Evolutionary conservation across 495 filamentous ascomycete genomes (phyloP).

Genomic region (Lasiosphaeria ovina): DNA sequence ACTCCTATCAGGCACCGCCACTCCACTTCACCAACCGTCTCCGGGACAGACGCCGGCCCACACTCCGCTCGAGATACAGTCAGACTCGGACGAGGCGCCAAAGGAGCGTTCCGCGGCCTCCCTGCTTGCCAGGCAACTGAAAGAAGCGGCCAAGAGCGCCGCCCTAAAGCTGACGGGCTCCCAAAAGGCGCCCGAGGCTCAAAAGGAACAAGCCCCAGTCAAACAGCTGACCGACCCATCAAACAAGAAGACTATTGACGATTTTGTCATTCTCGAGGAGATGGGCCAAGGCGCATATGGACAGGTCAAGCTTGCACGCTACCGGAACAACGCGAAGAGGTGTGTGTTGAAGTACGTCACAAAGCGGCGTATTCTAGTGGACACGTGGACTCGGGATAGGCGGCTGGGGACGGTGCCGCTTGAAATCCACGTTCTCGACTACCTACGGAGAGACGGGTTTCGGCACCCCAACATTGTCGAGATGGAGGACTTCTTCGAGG

Average conservation of each 20-base stretch:
- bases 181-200: slow-evolving; percentile 25
- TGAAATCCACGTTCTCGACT: slow-evolving; percentile 97
- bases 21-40: slow-evolving; percentile 71
- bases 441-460: slow-evolving; percentile 79
- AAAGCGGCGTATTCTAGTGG: slow-evolving; percentile 92
- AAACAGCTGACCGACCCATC: slow-evolving; percentile 25
- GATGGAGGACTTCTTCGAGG: slow-evolving; percentile 98
- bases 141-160: slow-evolving; percentile 59
- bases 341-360: slow-evolving; percentile 98
- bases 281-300: slow-evolving; percentile 99
- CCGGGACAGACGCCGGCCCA: slow-evolving; percentile 65
- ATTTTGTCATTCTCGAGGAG: slow-evolving; percentile 92
- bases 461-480: slow-evolving; percentile 96
- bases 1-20: slow-evolving; percentile 55
- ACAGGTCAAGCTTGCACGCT: slow-evolving; percentile 92
- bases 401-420: slow-evolving; percentile 93
- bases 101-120: slow-evolving; percentile 46
- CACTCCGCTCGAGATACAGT: slow-evolving; percentile 51
- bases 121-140: slow-evolving; percentile 72
- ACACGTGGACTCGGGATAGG: slow-evolving; percentile 96
- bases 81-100: slow-evolving; percentile 44
- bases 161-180: slow-evolving; percentile 47
- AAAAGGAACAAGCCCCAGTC: slow-evolving; percentile 34
- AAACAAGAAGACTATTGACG: slow-evolving; percentile 76
- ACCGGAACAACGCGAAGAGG: slow-evolving; percentile 77